Evolutionary conservation across 2,329 filamentous ascomycete genomes (phyloP).

Genomic region (Clarireedia monteithiana): DNA sequence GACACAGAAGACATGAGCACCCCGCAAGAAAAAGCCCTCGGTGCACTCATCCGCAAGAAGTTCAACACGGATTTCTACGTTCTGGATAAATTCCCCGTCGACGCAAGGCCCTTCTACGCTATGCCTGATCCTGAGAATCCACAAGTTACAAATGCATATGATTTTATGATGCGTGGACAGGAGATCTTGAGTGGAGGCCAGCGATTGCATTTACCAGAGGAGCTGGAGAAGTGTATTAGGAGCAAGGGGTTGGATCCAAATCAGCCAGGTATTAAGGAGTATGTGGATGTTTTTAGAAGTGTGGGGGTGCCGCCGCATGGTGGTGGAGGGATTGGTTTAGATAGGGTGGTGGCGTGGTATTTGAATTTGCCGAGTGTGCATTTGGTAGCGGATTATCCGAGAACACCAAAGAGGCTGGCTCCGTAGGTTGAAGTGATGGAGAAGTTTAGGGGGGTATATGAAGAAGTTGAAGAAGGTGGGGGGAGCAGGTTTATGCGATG

Average conservation of each 20-base stretch:
- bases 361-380: slow-evolving; percentile 52
- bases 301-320: slow-evolving; percentile 87
- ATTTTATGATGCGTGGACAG: slow-evolving; percentile 88
- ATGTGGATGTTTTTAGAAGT: slow-evolving; percentile 71
- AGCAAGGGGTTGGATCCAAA: slow-evolving; percentile 73
- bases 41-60: slow-evolving; percentile 76
- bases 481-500: too few relatives aligned
- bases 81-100: slow-evolving; percentile 90
- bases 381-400: slow-evolving; percentile 48
- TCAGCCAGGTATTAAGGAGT: slow-evolving; percentile 73
- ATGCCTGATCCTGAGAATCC: slow-evolving; percentile 65
- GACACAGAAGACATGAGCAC: slow-evolving; percentile 77
- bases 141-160: slow-evolving; percentile 59
- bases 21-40: slow-evolving; percentile 81
- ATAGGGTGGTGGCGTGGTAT: slow-evolving; percentile 70
- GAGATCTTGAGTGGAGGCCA: slow-evolving; percentile 90
- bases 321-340: slow-evolving; percentile 81
- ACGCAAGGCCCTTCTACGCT: slow-evolving; percentile 85
- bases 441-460: too few relatives aligned
- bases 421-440: slow-evolving; percentile 31
- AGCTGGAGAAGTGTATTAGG: slow-evolving; percentile 71
- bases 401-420: slow-evolving; percentile 51
- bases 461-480: too few relatives aligned
- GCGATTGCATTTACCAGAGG: slow-evolving; percentile 73
- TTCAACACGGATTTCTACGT: slow-evolving; percentile 95